These are phyloP conservation scores for Escallonia rubra DNA, from an alignment of 129 eudicot species.

Conservation along the genomic window DNA sequence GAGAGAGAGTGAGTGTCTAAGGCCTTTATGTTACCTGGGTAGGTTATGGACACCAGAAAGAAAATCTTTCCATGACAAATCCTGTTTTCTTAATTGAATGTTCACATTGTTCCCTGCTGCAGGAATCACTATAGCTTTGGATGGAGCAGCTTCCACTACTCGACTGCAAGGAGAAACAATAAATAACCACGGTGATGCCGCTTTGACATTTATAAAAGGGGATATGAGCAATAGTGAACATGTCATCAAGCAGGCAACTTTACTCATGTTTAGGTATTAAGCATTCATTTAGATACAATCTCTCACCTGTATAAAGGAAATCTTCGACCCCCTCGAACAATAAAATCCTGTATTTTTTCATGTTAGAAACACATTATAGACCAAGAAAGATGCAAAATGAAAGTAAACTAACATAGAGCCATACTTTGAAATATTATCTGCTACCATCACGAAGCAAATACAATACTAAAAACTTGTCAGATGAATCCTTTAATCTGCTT, in stretches of 20 bases:
- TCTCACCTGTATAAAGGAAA: conserved; percentile 85
- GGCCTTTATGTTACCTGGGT: conserved; percentile 41
- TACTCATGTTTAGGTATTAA: conserved; percentile 1
- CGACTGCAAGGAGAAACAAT: conserved; percentile 42
- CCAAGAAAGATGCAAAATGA: conserved; percentile 1
- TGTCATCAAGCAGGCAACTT: not conserved
- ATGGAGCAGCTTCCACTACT: conserved; percentile 64
- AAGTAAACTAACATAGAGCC: not conserved
- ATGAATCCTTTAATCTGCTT: too few species aligned
- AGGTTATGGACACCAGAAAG: conserved; percentile 34
- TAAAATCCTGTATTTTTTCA: conserved; percentile 50
- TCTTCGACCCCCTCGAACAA: conserved; percentile 76
- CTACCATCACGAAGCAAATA: not conserved
- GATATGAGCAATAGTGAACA: not conserved
- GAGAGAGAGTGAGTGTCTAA: not conserved
- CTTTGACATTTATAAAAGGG: not conserved
- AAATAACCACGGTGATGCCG: not conserved
- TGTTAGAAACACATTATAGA: conserved; percentile 1
- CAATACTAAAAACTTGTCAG: not conserved
- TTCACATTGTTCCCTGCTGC: conserved; percentile 44
- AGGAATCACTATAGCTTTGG: conserved; percentile 58
- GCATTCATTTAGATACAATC: too few species aligned
- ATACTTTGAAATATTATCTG: not conserved
- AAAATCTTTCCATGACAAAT: conserved; percentile 64
- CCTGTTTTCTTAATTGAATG: conserved; percentile 56